Conservation (phyloP, 352 stramenopile species). For the Elongisporangium senticosum region DNA sequence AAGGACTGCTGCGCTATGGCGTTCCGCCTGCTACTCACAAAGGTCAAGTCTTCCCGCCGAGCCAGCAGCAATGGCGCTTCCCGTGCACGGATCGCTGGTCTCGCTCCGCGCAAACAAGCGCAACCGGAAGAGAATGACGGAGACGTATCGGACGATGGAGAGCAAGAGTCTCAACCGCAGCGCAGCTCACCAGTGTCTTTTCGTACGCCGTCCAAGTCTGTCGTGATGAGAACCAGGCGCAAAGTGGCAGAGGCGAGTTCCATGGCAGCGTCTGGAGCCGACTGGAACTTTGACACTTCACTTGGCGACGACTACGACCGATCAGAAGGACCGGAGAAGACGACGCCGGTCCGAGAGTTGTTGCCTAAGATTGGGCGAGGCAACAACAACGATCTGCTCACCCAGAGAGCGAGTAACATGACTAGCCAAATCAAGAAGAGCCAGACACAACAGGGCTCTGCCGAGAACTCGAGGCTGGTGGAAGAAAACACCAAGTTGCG, state of each 20-base stretch:
- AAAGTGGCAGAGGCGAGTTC: conserved; percentile 1
- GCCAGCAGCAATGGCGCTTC: conserved; percentile 5
- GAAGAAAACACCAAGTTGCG: conserved; percentile 38
- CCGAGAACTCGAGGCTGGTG: conserved; percentile 27
- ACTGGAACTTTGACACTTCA: conserved; percentile 36
- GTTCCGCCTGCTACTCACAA: conserved; percentile 50
- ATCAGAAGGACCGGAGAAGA: not conserved
- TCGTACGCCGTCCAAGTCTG: not conserved
- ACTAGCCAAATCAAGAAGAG: conserved; percentile 35
- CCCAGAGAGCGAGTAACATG: not conserved
- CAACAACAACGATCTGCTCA: not conserved
- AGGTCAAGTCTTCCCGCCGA: conserved; percentile 44
- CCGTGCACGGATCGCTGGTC: not conserved
- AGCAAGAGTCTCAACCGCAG: not conserved
- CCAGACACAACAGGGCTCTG: conserved; percentile 21
- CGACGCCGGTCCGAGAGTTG: not conserved
- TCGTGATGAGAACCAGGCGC: not conserved
- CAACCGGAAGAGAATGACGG: conserved; percentile 1
- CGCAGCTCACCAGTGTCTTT: not conserved
- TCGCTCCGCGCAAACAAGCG: not conserved
- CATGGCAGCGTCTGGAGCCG: not conserved
- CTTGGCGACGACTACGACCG: conserved; percentile 10
- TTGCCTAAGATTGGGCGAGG: not conserved
- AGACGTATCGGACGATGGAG: conserved; percentile 1
- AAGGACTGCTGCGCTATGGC: conserved; percentile 55